A percentile compares a stretch with the other conserved stretches of the same genome.
phyloP scores from a whole-genome alignment of 495 filamentous ascomycete species.

The Apiosordaria backusii region DNA sequence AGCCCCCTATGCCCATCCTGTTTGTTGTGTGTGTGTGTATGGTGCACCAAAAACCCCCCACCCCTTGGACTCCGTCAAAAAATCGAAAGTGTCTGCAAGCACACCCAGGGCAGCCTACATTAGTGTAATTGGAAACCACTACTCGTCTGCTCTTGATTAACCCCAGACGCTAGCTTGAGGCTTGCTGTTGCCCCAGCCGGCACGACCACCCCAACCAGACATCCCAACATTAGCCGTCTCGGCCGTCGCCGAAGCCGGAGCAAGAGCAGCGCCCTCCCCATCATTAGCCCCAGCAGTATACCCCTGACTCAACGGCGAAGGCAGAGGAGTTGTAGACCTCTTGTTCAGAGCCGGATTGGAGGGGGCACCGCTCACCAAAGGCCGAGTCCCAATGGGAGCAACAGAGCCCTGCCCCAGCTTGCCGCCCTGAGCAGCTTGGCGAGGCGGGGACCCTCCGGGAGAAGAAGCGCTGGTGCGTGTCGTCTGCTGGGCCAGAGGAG shows the following conservation, averaged over 20 bases:
- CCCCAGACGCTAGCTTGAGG: conserved; percentile 78
- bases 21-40: neutral
- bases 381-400: conserved; percentile 91
- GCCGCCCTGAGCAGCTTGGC: conserved; percentile 53
- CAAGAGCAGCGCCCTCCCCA: conserved; percentile 31
- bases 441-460: conserved; percentile 81
- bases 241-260: conserved; percentile 38
- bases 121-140: too few relatives aligned
- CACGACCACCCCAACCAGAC: conserved; percentile 67
- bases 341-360: conserved; percentile 71
- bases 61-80: neutral
- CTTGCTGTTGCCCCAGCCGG: conserved; percentile 66
- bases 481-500: conserved; percentile 63
- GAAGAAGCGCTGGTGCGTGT: conserved; percentile 87
- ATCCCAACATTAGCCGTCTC: conserved; percentile 39
- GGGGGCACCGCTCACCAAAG: conserved; percentile 51
- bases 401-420: conserved; percentile 55
- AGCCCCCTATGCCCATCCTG: neutral
- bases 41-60: neutral
- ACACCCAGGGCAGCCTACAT: neutral
- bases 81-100: neutral
- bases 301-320: conserved; percentile 81
- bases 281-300: conserved; percentile 50
- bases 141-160: conserved; percentile 35
- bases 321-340: conserved; percentile 83